Conservation (phyloP, 192 early-diverging fungal species). For the Coemansia sp. region DNA sequence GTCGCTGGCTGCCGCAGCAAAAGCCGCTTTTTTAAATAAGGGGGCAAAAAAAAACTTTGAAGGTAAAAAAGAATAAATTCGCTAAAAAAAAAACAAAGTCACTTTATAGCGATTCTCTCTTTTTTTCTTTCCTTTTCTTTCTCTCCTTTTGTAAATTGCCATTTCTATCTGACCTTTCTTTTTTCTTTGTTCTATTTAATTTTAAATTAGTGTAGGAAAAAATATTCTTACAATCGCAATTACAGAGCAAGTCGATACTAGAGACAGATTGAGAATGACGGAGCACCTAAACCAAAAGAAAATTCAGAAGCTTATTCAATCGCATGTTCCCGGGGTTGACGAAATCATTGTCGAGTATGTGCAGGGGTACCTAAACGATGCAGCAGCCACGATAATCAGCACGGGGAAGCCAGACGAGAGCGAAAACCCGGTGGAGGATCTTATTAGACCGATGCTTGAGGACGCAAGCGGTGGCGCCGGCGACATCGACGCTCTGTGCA, state of each 20-base stretch:
- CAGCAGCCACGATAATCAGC: slow-evolving; percentile 31
- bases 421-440: slow-evolving; percentile 59
- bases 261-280: slow-evolving; percentile 14
- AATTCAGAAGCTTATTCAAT: slow-evolving; percentile 52
- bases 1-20: no score
- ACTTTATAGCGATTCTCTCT: no score
- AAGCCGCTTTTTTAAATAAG: no score
- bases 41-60: no score
- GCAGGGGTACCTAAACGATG: slow-evolving; percentile 69
- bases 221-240: neutral
- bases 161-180: neutral
- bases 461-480: slow-evolving; percentile 66
- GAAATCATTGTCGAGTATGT: slow-evolving; percentile 78
- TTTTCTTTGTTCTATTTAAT: neutral
- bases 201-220: no score
- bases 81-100: no score
- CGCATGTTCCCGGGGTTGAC: slow-evolving; percentile 71
- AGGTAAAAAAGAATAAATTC: no score
- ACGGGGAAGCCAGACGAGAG: slow-evolving; percentile 26
- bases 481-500: slow-evolving; percentile 70
- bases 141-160: no score
- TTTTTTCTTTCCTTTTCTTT: no score
- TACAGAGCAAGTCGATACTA: neutral
- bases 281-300: slow-evolving; percentile 46
- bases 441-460: slow-evolving; percentile 67